A percentile compares a stretch with the other conserved stretches of the same genome.
Evolutionary conservation across 2,329 filamentous ascomycete species (phyloP).

Genomic region (Hymenoscyphus linearis): DNA sequence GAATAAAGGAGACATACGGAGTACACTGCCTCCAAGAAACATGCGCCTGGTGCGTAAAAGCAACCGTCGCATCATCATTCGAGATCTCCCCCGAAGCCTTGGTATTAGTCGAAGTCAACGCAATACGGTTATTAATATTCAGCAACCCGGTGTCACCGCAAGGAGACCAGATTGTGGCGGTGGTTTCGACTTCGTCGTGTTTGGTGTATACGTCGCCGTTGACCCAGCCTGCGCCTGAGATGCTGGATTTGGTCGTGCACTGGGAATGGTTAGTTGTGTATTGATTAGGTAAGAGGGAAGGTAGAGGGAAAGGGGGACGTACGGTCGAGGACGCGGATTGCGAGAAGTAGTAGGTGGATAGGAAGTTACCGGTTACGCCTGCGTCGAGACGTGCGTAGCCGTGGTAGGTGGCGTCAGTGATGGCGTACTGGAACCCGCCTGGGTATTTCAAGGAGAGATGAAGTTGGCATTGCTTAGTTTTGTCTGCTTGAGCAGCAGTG

Average conservation of each 20-base stretch:
- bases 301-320: neutral
- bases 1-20: slow-evolving; percentile 3
- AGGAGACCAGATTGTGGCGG: slow-evolving; percentile 19
- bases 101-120: slow-evolving; percentile 10
- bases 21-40: slow-evolving; percentile 15
- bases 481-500: slow-evolving; percentile 14
- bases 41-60: slow-evolving; percentile 19
- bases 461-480: slow-evolving; percentile 21
- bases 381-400: slow-evolving; percentile 20
- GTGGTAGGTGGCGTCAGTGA: slow-evolving; percentile 20
- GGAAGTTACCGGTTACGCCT: slow-evolving; percentile 18
- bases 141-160: slow-evolving; percentile 21
- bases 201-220: slow-evolving; percentile 20
- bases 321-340: slow-evolving; percentile 18
- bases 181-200: slow-evolving; percentile 15
- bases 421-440: slow-evolving; percentile 21
- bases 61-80: slow-evolving; percentile 21
- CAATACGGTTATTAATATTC: slow-evolving; percentile 23
- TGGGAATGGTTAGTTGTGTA: neutral
- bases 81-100: slow-evolving; percentile 13
- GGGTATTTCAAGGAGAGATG: slow-evolving; percentile 20
- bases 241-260: slow-evolving; percentile 18
- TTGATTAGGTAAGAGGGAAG: neutral
- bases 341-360: slow-evolving; percentile 23
- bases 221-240: slow-evolving; percentile 16